These are phyloP conservation scores for Globisporangium acanthophoron DNA, from an alignment of 352 stramenopile species.

Conservation along the genomic window DNA sequence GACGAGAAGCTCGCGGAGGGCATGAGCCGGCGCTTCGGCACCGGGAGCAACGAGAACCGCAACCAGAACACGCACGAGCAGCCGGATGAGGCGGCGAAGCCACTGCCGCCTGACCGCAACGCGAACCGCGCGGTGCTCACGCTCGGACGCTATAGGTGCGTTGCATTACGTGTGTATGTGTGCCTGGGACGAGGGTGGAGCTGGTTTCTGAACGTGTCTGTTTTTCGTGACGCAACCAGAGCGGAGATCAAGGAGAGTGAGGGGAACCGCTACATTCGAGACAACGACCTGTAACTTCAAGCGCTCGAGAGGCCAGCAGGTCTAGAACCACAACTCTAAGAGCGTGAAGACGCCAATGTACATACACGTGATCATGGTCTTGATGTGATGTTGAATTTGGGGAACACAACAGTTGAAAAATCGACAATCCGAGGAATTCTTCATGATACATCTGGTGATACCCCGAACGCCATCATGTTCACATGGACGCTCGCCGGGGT, in stretches of 20 bases:
- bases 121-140: slow-evolving; percentile 69
- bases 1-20: slow-evolving; percentile 80
- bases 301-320: neutral
- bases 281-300: slow-evolving; percentile 60
- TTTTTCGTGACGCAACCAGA: slow-evolving; percentile 19
- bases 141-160: slow-evolving; percentile 77
- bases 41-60: slow-evolving; percentile 20
- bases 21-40: slow-evolving; percentile 70
- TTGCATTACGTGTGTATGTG: neutral
- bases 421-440: too few species aligned
- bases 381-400: too few species aligned
- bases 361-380: neutral
- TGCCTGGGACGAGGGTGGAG: neutral
- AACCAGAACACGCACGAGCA: slow-evolving; percentile 29
- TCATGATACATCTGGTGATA: neutral
- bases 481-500: neutral
- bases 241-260: slow-evolving; percentile 88
- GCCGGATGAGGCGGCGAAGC: slow-evolving; percentile 15
- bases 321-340: too few species aligned
- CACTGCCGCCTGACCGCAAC: slow-evolving; percentile 42
- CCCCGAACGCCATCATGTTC: neutral
- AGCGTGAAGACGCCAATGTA: too few species aligned
- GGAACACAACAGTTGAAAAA: too few species aligned
- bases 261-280: slow-evolving; percentile 85
- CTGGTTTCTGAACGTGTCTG: neutral